Evolutionary conservation across 1,139 yeast species (phyloP), one percentile per base, ranked within the genome.

Genomic region (Scheffersomyces illinoinensis): DNA sequence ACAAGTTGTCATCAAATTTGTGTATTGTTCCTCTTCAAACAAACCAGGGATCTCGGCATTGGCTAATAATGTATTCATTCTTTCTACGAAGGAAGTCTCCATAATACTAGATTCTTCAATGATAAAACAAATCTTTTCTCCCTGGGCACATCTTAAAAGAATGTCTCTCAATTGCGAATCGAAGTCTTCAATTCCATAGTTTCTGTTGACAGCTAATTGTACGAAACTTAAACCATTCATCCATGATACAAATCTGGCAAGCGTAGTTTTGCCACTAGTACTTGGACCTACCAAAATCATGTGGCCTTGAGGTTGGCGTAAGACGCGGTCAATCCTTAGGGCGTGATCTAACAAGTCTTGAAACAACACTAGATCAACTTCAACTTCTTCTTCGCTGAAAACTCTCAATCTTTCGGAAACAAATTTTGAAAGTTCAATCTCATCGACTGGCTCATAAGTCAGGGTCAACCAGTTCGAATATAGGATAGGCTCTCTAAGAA

Each of bases 41-140:
- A 95, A 76, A 2, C 97, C 98, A 0, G 98, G 98, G 24, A 93
- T 84, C 66, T 93, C 98, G 0, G 97, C 91, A 71, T 93, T 95
- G 0, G 98, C 98, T 48, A 95, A 78, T 39, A 95, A 76, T 0
- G 97, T 91, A 67, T 95, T 95, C 96, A 95, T 92, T 61, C 97
- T 79, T 72, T 95, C 99, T 47, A 95, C 75, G 68, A 93, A 93
- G 0, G 96, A 81, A 0, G 97, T 81, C 54, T 91, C 96, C 55
- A 88, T 70, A 57, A 93, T 85, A 53, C 89, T 85, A 0, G 96
- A 85, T 66, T 95, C 98, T 67, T 93, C 97, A 24, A 95, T 81
- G 20, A 93, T 76, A 58, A 92, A 85, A 66, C 97, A 91, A 0
- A 88, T 72, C 59, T 81, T 84, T 63, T 90, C 90, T 3, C 90